Percentiles rank a stretch among this genome's conserved stretches.
Evolutionary conservation across 2,329 filamentous ascomycete species (phyloP).

Genomic region (Colletotrichum lini): DNA sequence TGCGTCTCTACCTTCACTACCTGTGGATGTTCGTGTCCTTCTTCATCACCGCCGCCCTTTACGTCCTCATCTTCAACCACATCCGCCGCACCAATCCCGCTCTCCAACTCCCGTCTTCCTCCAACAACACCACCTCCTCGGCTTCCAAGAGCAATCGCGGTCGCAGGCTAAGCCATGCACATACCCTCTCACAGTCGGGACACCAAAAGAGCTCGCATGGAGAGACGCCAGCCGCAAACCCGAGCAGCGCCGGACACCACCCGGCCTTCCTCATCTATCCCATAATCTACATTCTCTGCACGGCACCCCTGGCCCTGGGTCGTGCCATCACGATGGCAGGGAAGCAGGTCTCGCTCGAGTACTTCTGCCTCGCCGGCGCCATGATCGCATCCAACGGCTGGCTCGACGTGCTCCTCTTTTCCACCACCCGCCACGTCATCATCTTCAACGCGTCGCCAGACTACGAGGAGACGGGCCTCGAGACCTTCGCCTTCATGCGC

Average conservation of each 20-base stretch:
- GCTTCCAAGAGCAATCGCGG: conserved; percentile 12
- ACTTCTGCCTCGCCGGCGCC: conserved; percentile 66
- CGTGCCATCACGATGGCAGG: conserved; percentile 71
- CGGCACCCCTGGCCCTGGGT: conserved; percentile 70
- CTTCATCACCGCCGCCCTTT: conserved; percentile 55
- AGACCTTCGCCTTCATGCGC: conserved; percentile 40
- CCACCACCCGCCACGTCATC: conserved; percentile 55
- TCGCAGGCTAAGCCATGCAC: conserved; percentile 1
- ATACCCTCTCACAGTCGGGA: conserved; percentile 3
- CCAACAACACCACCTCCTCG: conserved; percentile 32
- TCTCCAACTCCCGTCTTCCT: conserved; percentile 43
- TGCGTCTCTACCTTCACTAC: conserved; percentile 74
- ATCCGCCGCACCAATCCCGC: conserved; percentile 50
- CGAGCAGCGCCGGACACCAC: conserved; percentile 26
- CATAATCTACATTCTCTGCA: conserved; percentile 73
- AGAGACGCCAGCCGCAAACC: neutral
- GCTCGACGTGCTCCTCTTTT: conserved; percentile 58
- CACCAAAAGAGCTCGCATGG: neutral
- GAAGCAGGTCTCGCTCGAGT: conserved; percentile 58
- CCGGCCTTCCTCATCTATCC: conserved; percentile 71
- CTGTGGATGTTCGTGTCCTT: conserved; percentile 70
- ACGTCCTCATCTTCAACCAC: conserved; percentile 58
- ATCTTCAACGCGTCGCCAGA: conserved; percentile 46
- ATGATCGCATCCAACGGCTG: conserved; percentile 66
- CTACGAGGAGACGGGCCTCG: conserved; percentile 35